phyloP scores from a whole-genome alignment of 768 basidiomycete genomes.

The Coprinopsis marcescibilis region DNA sequence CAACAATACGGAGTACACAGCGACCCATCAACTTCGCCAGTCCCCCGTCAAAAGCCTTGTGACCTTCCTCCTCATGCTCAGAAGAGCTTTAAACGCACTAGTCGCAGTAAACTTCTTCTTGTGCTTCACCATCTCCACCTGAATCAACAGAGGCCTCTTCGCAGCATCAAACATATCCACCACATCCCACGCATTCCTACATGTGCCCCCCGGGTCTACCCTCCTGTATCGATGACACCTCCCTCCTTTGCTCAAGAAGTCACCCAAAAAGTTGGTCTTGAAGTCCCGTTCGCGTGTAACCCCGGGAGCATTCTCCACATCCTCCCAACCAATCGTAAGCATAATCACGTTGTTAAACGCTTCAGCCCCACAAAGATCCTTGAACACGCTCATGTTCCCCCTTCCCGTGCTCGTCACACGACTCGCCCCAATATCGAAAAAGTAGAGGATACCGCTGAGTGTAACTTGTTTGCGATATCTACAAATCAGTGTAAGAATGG shows the following conservation, averaged over 20 bases:
- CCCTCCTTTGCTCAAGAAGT: conserved; percentile 11
- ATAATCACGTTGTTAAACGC: conserved; percentile 12
- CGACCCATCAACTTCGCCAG: too few relatives aligned
- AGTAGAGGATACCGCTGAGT: conserved; percentile 15
- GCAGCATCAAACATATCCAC: conserved; percentile 7
- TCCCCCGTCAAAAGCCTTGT: too few relatives aligned
- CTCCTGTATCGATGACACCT: conserved; percentile 10
- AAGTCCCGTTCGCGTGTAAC: conserved; percentile 8
- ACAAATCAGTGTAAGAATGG: too few relatives aligned
- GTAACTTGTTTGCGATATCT: conserved; percentile 10
- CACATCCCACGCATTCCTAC: conserved; percentile 13
- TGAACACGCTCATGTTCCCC: conserved; percentile 13
- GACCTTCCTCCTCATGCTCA: too few relatives aligned
- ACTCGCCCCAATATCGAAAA: conserved; percentile 16
- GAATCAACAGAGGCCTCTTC: conserved; percentile 9
- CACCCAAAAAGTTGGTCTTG: conserved; percentile 7
- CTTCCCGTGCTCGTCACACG: conserved; percentile 10
- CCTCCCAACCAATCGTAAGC: conserved; percentile 17
- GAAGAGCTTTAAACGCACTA: conserved; percentile 4
- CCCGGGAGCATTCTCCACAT: conserved; percentile 3
- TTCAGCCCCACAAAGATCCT: conserved; percentile 12
- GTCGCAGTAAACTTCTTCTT: conserved; percentile 5
- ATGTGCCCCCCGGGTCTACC: neutral
- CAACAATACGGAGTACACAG: too few relatives aligned
- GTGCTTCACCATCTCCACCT: conserved; percentile 16